Conservation (phyloP, 768 basidiomycete genomes). For the Psilocybe sp. region DNA sequence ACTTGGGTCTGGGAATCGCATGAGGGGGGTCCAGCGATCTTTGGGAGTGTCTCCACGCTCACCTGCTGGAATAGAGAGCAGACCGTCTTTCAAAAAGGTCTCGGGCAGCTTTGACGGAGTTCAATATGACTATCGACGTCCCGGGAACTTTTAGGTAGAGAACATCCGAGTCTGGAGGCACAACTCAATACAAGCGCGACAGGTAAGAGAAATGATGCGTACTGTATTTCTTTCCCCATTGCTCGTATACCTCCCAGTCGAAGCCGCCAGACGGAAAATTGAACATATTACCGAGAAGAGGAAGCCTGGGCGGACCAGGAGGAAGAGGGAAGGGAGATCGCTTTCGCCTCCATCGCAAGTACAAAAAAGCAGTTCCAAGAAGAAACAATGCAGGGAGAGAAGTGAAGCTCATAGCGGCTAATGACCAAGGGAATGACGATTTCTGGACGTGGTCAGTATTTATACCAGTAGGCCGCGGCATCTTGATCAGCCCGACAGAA, state of each 20-base stretch:
- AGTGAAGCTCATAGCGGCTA: too few relatives aligned
- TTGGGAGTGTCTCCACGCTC: background rate
- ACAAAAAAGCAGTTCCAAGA: too few relatives aligned
- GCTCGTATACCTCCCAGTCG: slow-evolving; percentile 38
- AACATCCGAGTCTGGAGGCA: slow-evolving; percentile 16
- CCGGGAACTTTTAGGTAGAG: slow-evolving; percentile 16
- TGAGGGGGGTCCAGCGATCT: background rate
- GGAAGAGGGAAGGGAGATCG: slow-evolving; percentile 28
- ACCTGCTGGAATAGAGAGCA: slow-evolving; percentile 18
- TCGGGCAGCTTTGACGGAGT: slow-evolving; percentile 15
- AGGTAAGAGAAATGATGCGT: background rate
- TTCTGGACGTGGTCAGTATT: too few relatives aligned
- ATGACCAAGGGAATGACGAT: too few relatives aligned
- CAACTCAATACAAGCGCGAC: background rate
- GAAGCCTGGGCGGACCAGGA: slow-evolving; percentile 39
- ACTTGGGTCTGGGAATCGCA: slow-evolving; percentile 8
- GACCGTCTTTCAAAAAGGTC: slow-evolving; percentile 23
- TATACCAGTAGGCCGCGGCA: too few relatives aligned
- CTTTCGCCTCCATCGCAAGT: background rate
- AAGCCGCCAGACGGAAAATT: slow-evolving; percentile 35
- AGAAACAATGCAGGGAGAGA: too few relatives aligned
- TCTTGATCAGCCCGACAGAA: too few relatives aligned
- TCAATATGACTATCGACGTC: slow-evolving; percentile 18
- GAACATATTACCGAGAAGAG: slow-evolving; percentile 40
- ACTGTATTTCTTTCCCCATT: slow-evolving; percentile 41